These are phyloP conservation scores for Leccinum fuscescens DNA, from an alignment of 1,284 basidiomycete genomes.

Conservation along the genomic window DNA sequence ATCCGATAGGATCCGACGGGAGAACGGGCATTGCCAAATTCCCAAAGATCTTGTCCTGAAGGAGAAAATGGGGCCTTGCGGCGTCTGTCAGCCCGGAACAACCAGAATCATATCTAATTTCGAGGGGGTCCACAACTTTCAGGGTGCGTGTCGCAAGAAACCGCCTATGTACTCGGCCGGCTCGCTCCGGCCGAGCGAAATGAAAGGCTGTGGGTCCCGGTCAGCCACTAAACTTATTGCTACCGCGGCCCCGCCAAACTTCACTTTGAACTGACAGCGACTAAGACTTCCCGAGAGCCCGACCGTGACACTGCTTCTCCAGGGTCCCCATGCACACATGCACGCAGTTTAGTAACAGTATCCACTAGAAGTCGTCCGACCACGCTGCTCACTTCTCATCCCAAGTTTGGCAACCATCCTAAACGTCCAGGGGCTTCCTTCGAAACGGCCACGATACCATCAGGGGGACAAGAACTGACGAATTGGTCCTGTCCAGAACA, in stretches of 20 bases:
- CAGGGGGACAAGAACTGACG: not conserved
- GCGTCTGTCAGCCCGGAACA: not conserved
- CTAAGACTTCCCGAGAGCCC: not conserved
- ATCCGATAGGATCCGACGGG: not conserved
- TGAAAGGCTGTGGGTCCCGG: slow-evolving; percentile 2
- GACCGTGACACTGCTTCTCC: not conserved
- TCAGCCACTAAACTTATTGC: slow-evolving; percentile 14
- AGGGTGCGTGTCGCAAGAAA: not conserved
- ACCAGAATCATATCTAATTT: slow-evolving; percentile 5
- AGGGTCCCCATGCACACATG: not conserved
- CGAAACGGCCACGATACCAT: not conserved
- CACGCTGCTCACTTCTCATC: not conserved
- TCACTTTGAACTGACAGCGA: not conserved
- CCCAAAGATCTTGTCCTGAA: not conserved
- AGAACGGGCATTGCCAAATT: not conserved
- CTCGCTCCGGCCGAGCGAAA: slow-evolving; percentile 5
- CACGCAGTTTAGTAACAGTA: not conserved
- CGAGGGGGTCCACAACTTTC: not conserved
- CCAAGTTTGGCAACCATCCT: not conserved
- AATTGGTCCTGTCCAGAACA: not conserved
- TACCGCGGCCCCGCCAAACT: slow-evolving; percentile 10
- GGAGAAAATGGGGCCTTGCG: not conserved
- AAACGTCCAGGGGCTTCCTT: not conserved
- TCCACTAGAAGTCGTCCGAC: not conserved
- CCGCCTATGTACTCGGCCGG: slow-evolving; percentile 7